These are phyloP conservation scores for Cyanidioschyzon merolae DNA, from an alignment of 23 red algal genomes.

Conservation along the genomic window DNA sequence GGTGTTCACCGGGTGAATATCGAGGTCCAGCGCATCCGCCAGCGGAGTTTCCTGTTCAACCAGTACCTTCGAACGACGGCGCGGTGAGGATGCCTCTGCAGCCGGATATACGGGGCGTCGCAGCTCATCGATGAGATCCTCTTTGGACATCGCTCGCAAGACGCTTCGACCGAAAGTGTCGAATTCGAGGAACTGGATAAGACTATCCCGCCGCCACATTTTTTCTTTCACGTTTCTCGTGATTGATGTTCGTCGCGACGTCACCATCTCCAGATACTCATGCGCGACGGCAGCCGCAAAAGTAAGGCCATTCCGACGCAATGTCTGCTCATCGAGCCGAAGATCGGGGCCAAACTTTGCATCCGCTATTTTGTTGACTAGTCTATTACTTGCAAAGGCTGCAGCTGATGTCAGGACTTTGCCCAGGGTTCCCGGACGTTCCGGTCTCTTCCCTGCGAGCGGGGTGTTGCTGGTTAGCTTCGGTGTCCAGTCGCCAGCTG, in stretches of 20 bases:
- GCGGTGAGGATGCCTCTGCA: not conserved
- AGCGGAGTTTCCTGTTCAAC: not conserved
- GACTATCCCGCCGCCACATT: not conserved
- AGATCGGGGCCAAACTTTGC: not conserved
- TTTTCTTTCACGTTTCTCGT: not conserved
- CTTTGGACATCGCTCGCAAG: not conserved
- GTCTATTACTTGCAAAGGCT: not conserved
- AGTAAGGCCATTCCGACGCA: slow-evolving; percentile 1
- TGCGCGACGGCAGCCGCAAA: slow-evolving; percentile 11
- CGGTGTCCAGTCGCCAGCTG: too few relatives aligned
- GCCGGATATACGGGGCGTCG: not conserved
- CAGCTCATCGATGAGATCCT: slow-evolving; percentile 11
- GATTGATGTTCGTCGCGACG: not conserved
- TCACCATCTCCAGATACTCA: not conserved
- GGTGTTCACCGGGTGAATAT: not conserved
- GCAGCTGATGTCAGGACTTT: not conserved
- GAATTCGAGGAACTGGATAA: not conserved
- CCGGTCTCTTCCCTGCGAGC: not conserved
- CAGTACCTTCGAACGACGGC: not conserved
- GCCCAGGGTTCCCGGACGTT: not conserved
- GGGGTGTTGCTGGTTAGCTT: not conserved
- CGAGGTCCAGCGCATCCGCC: slow-evolving; percentile 7
- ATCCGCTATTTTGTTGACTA: not conserved
- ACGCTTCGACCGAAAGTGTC: not conserved
- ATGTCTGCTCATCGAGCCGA: not conserved